A percentile compares a stretch with the other conserved stretches of the same genome.
Evolutionary conservation across 306 rosid genomes (phyloP).

Genomic region (Fragaria ananassa): DNA sequence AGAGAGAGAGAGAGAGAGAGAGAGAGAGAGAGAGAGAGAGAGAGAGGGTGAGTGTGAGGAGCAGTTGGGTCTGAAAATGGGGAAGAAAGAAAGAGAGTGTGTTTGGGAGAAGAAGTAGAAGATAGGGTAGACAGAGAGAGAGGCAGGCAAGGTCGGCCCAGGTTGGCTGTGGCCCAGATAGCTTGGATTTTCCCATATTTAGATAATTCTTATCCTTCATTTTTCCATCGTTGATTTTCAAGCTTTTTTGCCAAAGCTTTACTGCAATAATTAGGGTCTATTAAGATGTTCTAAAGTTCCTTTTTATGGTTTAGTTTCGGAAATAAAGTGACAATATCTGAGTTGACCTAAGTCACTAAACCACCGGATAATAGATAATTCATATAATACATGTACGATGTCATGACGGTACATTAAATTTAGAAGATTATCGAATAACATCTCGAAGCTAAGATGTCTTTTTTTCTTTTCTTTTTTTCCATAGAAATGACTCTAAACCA

Average conservation of each 20-base stretch:
- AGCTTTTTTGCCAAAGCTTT: background rate
- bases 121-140: background rate
- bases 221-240: background rate
- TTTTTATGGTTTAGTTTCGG: background rate
- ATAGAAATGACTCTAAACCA: too few species aligned
- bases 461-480: background rate
- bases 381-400: too few species aligned
- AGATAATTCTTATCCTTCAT: background rate
- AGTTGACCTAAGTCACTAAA: background rate
- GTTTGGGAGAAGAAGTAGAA: background rate
- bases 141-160: constrained; percentile 5
- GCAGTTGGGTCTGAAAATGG: constrained; percentile 5
- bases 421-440: background rate
- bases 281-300: background rate
- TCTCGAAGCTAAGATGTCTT: background rate
- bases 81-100: background rate
- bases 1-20: background rate
- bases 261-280: background rate
- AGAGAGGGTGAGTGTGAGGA: background rate
- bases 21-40: background rate
- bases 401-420: background rate
- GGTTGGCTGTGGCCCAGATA: constrained; percentile 15
- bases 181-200: background rate
- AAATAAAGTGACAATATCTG: background rate
- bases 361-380: background rate